phyloP scores from a whole-genome alignment of 1,284 basidiomycete genomes.

The Stereum hirsutum region DNA sequence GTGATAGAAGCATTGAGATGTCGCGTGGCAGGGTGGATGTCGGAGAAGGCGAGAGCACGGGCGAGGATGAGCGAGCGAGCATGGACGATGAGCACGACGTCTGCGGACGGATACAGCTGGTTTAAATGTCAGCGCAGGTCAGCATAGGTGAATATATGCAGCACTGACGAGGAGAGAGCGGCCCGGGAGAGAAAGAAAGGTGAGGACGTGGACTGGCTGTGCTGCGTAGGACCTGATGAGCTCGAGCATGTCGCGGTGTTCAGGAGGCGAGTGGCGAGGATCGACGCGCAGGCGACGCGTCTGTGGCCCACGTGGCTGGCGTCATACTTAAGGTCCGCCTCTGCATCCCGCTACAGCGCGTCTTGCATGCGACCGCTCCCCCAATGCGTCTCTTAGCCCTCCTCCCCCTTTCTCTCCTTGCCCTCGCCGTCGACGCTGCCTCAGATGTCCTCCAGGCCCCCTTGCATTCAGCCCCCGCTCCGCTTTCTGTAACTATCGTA shows the following conservation, averaged over 20 bases:
- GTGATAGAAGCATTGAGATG: constrained; percentile 39
- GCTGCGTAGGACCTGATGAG: constrained; percentile 49
- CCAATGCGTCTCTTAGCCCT: constrained; percentile 26
- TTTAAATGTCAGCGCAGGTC: constrained; percentile 1
- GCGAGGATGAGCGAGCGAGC: constrained; percentile 50
- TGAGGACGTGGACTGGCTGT: constrained; percentile 44
- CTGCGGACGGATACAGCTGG: constrained; percentile 64
- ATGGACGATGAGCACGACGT: constrained; percentile 61
- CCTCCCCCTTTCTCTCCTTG: constrained; percentile 23
- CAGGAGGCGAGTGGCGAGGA: not conserved
- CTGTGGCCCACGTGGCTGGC: no score
- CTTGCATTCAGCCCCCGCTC: constrained; percentile 15
- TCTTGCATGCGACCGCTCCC: constrained; percentile 2
- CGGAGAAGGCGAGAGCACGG: constrained; percentile 65
- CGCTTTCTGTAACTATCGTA: constrained; percentile 54
- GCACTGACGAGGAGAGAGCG: constrained; percentile 48
- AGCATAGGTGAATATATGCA: not conserved
- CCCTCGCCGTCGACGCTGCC: constrained; percentile 1
- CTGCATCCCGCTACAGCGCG: not conserved
- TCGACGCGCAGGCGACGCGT: constrained; percentile 1
- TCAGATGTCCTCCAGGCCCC: constrained; percentile 19
- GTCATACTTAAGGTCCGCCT: not conserved
- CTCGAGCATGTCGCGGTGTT: constrained; percentile 37
- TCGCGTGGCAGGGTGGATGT: constrained; percentile 57
- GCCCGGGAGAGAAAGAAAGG: constrained; percentile 45